These are phyloP conservation scores for Crepidotus variabilis DNA, from an alignment of 768 basidiomycete species.

Conservation along the genomic window DNA sequence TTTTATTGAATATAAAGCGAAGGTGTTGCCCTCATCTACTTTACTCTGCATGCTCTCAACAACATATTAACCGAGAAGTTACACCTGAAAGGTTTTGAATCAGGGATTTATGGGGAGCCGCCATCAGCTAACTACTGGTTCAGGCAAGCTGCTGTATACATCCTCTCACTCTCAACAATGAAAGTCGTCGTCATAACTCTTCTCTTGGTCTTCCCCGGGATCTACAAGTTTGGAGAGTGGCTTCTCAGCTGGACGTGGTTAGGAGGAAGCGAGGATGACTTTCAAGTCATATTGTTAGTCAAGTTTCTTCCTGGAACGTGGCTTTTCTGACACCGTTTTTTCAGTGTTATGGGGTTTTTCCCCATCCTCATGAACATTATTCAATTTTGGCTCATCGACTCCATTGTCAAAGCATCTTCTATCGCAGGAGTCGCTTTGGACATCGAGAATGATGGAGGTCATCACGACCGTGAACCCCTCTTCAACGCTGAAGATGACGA, in stretches of 20 bases:
- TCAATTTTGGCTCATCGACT: conserved; percentile 96
- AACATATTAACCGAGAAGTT: conserved; percentile 61
- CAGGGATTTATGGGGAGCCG: conserved; percentile 86
- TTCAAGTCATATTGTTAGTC: conserved; percentile 81
- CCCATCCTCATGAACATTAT: conserved; percentile 85
- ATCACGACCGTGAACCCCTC: conserved; percentile 56
- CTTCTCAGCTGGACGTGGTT: conserved; percentile 74
- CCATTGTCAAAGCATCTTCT: conserved; percentile 77
- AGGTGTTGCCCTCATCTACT: conserved; percentile 85
- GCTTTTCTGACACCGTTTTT: conserved; percentile 2
- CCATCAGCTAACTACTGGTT: conserved; percentile 71
- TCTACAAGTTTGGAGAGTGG: conserved; percentile 83
- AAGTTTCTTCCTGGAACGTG: neutral
- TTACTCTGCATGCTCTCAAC: conserved; percentile 62
- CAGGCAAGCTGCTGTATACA: conserved; percentile 78
- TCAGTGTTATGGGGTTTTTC: conserved; percentile 86
- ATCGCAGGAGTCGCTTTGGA: conserved; percentile 34
- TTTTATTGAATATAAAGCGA: conserved; percentile 1
- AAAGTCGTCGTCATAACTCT: conserved; percentile 84
- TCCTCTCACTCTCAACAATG: conserved; percentile 80
- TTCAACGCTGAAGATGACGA: conserved; percentile 54
- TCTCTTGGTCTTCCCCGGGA: conserved; percentile 63
- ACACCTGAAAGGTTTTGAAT: conserved; percentile 71
- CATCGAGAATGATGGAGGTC: conserved; percentile 28
- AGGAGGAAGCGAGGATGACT: conserved; percentile 47